Evolutionary conservation across 495 filamentous ascomycete genomes (phyloP).

Genomic region (Penicillium turbatum): DNA sequence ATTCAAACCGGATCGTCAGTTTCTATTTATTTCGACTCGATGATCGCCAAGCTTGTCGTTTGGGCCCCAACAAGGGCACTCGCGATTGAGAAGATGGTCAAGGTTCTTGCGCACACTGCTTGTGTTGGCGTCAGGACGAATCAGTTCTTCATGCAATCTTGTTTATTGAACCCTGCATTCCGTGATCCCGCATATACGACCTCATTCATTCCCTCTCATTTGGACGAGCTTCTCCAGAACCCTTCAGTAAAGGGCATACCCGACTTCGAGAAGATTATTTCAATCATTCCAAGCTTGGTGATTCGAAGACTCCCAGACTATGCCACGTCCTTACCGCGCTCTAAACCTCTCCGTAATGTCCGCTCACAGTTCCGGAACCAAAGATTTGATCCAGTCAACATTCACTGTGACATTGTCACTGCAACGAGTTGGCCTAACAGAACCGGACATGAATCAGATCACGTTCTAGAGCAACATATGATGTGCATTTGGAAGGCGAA

Average conservation of each 20-base stretch:
- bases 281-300: conserved; percentile 11
- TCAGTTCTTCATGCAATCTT: conserved; percentile 77
- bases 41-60: conserved; percentile 93
- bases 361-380: conserved; percentile 25
- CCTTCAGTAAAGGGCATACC: background rate
- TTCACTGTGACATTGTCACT: conserved; percentile 19
- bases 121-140: conserved; percentile 82
- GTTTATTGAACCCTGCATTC: conserved; percentile 68
- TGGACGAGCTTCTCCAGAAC: conserved; percentile 53
- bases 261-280: background rate
- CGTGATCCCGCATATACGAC: conserved; percentile 79
- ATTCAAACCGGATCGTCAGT: conserved; percentile 77
- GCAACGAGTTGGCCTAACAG: conserved; percentile 9
- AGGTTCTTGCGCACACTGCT: conserved; percentile 73
- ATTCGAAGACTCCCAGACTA: conserved; percentile 6
- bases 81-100: conserved; percentile 69
- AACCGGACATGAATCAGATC: background rate
- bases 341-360: conserved; percentile 15
- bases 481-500: conserved; percentile 20
- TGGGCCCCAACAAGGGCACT: conserved; percentile 63
- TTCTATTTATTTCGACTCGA: conserved; percentile 83
- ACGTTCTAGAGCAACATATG: background rate
- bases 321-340: background rate
- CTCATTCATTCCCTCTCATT: conserved; percentile 77
- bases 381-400: conserved; percentile 14